phyloP scores from a whole-genome alignment of 345 rosid species.

The Murraya koenigii region DNA sequence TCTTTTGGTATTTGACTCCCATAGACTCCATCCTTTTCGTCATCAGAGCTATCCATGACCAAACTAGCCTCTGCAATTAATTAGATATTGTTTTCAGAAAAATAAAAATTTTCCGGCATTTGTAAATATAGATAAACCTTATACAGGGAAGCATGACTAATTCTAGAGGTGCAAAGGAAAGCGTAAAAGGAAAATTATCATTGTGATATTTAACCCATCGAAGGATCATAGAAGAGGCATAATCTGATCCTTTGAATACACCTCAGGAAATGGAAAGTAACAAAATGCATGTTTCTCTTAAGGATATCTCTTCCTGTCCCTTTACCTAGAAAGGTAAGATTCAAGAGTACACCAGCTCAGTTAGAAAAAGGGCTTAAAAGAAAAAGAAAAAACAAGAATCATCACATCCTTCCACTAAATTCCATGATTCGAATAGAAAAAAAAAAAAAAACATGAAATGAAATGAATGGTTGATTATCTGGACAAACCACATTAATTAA shows the following conservation, averaged over 20 bases:
- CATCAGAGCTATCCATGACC: slow-evolving; percentile 61
- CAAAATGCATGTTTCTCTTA: background rate
- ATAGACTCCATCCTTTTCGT: slow-evolving; percentile 46
- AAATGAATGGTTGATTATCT: too few species aligned
- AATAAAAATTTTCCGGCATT: background rate
- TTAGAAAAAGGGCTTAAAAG: background rate
- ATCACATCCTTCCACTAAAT: background rate
- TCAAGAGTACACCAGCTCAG: background rate
- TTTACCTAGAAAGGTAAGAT: background rate
- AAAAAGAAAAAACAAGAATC: too few species aligned
- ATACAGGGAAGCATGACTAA: background rate
- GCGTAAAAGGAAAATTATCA: background rate
- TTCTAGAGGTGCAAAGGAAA: background rate
- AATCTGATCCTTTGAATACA: background rate
- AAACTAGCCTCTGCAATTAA: slow-evolving; percentile 22
- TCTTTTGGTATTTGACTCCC: slow-evolving; percentile 41
- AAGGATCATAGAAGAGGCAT: background rate
- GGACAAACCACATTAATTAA: too few species aligned
- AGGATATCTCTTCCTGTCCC: background rate
- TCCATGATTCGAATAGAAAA: background rate
- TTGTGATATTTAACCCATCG: background rate
- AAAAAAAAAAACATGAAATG: too few species aligned
- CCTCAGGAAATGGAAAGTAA: background rate
- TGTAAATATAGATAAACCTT: background rate
- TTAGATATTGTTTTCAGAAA: background rate